These are phyloP conservation scores for Lactarius deliciosus DNA, from an alignment of 768 basidiomycete genomes.

Conservation along the genomic window DNA sequence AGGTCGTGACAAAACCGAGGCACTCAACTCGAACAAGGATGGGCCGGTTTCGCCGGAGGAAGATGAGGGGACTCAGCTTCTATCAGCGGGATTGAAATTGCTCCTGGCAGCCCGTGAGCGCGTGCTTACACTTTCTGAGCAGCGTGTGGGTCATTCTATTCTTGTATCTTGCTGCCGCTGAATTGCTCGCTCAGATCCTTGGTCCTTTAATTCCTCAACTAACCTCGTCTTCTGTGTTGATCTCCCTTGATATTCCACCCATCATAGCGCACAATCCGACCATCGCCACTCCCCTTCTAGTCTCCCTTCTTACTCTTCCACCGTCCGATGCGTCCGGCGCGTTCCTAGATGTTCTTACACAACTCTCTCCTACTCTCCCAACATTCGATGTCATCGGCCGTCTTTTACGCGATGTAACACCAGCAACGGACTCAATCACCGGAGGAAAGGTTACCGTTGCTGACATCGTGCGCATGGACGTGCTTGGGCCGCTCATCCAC, in stretches of 20 bases:
- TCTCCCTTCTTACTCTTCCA: slow-evolving; percentile 51
- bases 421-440: slow-evolving; percentile 41
- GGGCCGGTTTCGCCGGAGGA: slow-evolving; percentile 44
- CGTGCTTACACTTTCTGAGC: slow-evolving; percentile 72
- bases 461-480: slow-evolving; percentile 61
- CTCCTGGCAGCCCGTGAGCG: slow-evolving; percentile 68
- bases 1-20: neutral
- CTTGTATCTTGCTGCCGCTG: neutral
- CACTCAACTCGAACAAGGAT: slow-evolving; percentile 10
- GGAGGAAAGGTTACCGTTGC: slow-evolving; percentile 58
- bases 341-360: slow-evolving; percentile 63
- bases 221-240: slow-evolving; percentile 52
- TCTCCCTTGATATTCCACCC: slow-evolving; percentile 63
- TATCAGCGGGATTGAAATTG: slow-evolving; percentile 65
- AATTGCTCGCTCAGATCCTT: slow-evolving; percentile 44
- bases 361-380: slow-evolving; percentile 67
- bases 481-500: slow-evolving; percentile 69
- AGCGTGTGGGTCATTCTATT: slow-evolving; percentile 51
- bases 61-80: slow-evolving; percentile 55
- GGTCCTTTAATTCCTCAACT: slow-evolving; percentile 48
- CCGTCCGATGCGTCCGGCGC: slow-evolving; percentile 39
- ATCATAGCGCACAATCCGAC: slow-evolving; percentile 68
- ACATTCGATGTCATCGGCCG: slow-evolving; percentile 74
- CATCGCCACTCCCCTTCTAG: slow-evolving; percentile 66
- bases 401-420: slow-evolving; percentile 61